Conservation (phyloP, 108 stramenopile genomes). For the Nitzschia sp. region DNA sequence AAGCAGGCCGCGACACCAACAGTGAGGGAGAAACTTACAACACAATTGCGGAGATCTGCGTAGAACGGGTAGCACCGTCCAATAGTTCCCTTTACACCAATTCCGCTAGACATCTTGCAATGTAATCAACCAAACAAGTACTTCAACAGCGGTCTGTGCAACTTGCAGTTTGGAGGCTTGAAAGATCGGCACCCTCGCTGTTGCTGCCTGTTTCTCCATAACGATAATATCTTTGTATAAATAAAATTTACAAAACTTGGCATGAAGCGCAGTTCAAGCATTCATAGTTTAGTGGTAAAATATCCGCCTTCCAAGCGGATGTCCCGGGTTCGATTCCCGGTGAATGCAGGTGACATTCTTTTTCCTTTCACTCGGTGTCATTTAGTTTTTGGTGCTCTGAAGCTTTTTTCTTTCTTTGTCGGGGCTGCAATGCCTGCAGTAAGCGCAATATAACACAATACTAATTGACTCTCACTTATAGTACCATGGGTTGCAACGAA, state of each 20-base stretch:
- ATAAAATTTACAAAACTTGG: no score
- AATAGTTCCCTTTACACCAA: constrained; percentile 64
- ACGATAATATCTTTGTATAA: no score
- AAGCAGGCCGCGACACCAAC: neutral
- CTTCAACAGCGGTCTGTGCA: neutral
- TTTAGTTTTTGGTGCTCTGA: no score
- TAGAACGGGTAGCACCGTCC: constrained; percentile 84
- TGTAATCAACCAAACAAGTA: neutral
- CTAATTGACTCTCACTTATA: no score
- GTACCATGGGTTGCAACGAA: constrained; percentile 50
- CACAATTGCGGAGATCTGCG: constrained; percentile 73
- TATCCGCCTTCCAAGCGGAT: constrained; percentile 86
- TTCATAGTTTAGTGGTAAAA: constrained; percentile 89
- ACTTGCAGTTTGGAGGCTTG: neutral
- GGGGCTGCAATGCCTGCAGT: neutral
- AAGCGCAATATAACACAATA: neutral
- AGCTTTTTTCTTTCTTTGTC: no score
- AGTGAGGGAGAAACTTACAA: constrained; percentile 47
- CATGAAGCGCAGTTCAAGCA: constrained; percentile 29
- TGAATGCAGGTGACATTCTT: constrained; percentile 45
- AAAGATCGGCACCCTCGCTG: constrained; percentile 1
- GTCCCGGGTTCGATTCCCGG: constrained; percentile 93
- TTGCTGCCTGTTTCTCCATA: neutral
- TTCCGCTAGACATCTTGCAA: constrained; percentile 73
- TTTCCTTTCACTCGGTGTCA: no score